A percentile compares a stretch with the other conserved stretches of the same genome.
These are phyloP conservation scores for Ustilago curta DNA, from an alignment of 1,284 basidiomycete species.

Conservation along the genomic window DNA sequence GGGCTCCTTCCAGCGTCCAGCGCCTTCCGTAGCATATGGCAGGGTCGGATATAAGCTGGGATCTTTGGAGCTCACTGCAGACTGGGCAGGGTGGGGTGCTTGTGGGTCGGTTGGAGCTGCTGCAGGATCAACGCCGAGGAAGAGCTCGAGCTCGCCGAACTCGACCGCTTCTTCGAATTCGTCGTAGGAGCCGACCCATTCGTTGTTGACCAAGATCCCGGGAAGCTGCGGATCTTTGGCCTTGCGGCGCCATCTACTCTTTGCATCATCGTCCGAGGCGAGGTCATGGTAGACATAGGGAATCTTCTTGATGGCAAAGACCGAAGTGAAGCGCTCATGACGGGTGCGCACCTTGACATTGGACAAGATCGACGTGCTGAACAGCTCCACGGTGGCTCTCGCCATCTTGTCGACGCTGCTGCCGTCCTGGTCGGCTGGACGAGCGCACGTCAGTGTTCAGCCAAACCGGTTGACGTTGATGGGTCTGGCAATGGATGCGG, in stretches of 20 bases:
- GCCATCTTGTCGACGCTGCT: conserved; percentile 24
- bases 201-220: conserved; percentile 67
- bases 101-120: conserved; percentile 8
- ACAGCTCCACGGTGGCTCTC: conserved; percentile 64
- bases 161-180: conserved; percentile 69
- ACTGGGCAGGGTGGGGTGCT: conserved; percentile 45
- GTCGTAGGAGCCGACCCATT: conserved; percentile 67
- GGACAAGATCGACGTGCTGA: conserved; percentile 68
- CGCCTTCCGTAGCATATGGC: conserved; percentile 53
- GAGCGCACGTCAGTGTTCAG: background rate
- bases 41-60: conserved; percentile 46
- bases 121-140: conserved; percentile 50
- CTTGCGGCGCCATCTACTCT: conserved; percentile 66
- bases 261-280: conserved; percentile 66
- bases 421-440: background rate
- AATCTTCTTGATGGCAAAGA: conserved; percentile 64
- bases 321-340: conserved; percentile 65
- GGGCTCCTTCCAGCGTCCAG: conserved; percentile 47
- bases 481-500: background rate
- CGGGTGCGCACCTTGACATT: conserved; percentile 64
- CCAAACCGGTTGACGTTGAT: background rate
- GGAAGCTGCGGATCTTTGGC: conserved; percentile 63
- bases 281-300: conserved; percentile 67
- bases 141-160: conserved; percentile 65
- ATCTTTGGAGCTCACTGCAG: conserved; percentile 48